phyloP scores from a whole-genome alignment of 495 filamentous ascomycete genomes.

The Melanomma pulvis-pyrius region DNA sequence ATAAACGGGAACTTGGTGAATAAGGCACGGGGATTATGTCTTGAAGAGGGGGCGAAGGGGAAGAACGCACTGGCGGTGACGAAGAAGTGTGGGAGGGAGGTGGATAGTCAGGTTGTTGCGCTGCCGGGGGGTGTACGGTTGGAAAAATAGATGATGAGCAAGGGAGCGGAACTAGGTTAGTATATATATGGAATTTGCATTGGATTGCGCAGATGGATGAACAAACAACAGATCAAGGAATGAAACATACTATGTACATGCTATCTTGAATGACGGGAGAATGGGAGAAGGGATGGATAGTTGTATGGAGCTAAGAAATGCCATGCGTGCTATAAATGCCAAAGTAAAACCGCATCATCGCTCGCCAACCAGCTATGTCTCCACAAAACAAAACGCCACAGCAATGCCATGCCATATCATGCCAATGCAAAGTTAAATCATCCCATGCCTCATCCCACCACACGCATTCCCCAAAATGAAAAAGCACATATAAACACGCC shows the following conservation, averaged over 20 bases:
- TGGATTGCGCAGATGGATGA: not conserved
- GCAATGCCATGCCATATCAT: not conserved
- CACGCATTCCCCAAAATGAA: not conserved
- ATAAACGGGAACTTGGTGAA: conserved; percentile 27
- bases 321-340: conserved; percentile 12
- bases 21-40: conserved; percentile 12
- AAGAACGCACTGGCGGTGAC: not conserved
- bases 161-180: not conserved
- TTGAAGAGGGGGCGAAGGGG: conserved; percentile 13
- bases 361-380: not conserved
- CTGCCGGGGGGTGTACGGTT: conserved; percentile 29
- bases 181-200: not conserved
- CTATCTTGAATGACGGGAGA: too few species aligned
- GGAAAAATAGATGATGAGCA: conserved; percentile 8
- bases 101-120: conserved; percentile 28
- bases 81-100: conserved; percentile 17
- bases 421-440: not conserved
- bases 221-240: not conserved
- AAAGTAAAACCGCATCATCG: not conserved
- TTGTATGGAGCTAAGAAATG: not conserved
- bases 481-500: not conserved
- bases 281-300: too few species aligned
- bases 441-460: conserved; percentile 4
- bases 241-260: too few species aligned
- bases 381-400: not conserved